Conservation (phyloP, 768 basidiomycete species). For the Serendipita vermifera region DNA sequence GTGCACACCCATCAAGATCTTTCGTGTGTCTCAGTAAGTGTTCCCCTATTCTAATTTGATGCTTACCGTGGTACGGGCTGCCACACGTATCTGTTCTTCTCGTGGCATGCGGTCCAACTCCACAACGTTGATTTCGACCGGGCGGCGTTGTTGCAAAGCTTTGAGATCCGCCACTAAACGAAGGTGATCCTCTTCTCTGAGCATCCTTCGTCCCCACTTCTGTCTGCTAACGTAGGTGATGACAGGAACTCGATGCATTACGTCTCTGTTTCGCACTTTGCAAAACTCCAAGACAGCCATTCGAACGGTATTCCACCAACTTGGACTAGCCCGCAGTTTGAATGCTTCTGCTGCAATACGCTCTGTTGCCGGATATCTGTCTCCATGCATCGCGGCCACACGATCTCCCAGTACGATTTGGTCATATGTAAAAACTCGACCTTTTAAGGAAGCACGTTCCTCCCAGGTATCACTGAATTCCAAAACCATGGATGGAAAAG, state of each 20-base stretch:
- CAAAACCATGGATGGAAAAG: conserved; percentile 67
- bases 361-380: conserved; percentile 52
- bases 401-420: conserved; percentile 83
- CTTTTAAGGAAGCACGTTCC: conserved; percentile 54
- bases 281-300: conserved; percentile 30
- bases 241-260: conserved; percentile 33
- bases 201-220: conserved; percentile 74
- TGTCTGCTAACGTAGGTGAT: conserved; percentile 91
- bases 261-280: conserved; percentile 25
- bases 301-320: conserved; percentile 76
- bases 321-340: conserved; percentile 52
- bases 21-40: neutral
- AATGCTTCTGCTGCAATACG: conserved; percentile 68
- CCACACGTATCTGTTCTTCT: conserved; percentile 65
- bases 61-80: conserved; percentile 73
- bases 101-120: conserved; percentile 70
- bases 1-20: conserved; percentile 94
- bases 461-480: conserved; percentile 77
- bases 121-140: conserved; percentile 81
- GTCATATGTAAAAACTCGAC: conserved; percentile 62
- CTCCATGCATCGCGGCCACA: conserved; percentile 64
- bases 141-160: conserved; percentile 52
- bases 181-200: conserved; percentile 64
- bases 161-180: conserved; percentile 61
- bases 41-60: no score